Evolutionary conservation across 2,329 filamentous ascomycete species (phyloP).

Genomic region (Coniochaeta prunicola): DNA sequence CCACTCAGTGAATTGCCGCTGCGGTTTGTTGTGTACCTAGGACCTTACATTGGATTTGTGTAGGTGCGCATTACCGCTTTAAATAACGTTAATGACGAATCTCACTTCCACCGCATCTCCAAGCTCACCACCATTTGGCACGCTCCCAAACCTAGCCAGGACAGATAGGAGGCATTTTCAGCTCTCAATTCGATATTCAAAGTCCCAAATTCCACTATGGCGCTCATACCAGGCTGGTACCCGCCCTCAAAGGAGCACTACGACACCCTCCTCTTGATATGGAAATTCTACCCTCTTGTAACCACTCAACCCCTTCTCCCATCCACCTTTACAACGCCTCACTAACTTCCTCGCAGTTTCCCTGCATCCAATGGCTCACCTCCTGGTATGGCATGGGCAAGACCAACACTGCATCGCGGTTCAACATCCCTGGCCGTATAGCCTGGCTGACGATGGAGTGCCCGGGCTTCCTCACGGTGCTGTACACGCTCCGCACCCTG

Average conservation of each 20-base stretch:
- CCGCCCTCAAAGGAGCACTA: slow-evolving; percentile 54
- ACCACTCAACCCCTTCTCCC: slow-evolving; percentile 11
- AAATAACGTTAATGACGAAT: not conserved
- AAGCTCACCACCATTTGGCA: not conserved
- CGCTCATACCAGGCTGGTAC: slow-evolving; percentile 45
- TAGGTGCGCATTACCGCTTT: not conserved
- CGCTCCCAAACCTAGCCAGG: not conserved
- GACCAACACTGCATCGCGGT: slow-evolving; percentile 63
- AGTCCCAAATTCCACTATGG: slow-evolving; percentile 25
- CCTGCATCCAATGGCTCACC: slow-evolving; percentile 66
- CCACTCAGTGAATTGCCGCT: not conserved
- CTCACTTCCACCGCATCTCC: not conserved
- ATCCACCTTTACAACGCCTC: not conserved
- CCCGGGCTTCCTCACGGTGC: slow-evolving; percentile 66
- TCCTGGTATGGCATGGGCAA: slow-evolving; percentile 90
- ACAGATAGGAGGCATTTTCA: not conserved
- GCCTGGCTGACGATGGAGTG: slow-evolving; percentile 88
- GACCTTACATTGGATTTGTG: not conserved
- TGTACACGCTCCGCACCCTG: slow-evolving; percentile 72
- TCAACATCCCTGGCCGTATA: slow-evolving; percentile 84
- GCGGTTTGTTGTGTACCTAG: not conserved
- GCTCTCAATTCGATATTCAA: not conserved
- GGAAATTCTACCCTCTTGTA: slow-evolving; percentile 50
- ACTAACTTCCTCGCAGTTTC: slow-evolving; percentile 61
- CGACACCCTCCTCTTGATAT: slow-evolving; percentile 41